Evolutionary conservation across 1,284 basidiomycete genomes (phyloP).

Genomic region (Rhodotorula sp.): DNA sequence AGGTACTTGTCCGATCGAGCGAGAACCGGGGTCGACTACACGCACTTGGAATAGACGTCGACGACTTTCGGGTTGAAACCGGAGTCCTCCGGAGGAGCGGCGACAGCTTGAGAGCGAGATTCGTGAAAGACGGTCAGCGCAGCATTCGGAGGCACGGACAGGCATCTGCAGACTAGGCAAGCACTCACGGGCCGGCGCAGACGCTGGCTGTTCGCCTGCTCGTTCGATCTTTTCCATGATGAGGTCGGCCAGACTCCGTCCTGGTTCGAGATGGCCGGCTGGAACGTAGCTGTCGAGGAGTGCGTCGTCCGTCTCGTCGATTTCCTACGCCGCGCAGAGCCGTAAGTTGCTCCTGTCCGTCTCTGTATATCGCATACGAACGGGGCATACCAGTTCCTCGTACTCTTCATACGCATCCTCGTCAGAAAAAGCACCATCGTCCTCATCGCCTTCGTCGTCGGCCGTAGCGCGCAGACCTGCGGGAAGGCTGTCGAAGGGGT

Average conservation of each 20-base stretch:
- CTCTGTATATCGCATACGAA: background rate
- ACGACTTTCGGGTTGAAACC: slow-evolving; percentile 96
- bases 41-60: slow-evolving; percentile 89
- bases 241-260: slow-evolving; percentile 86
- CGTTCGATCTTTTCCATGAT: slow-evolving; percentile 84
- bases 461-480: background rate
- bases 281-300: slow-evolving; percentile 75
- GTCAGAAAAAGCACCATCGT: slow-evolving; percentile 50
- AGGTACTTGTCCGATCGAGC: too few species aligned
- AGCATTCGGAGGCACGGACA: too few species aligned
- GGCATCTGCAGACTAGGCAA: background rate
- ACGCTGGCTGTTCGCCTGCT: slow-evolving; percentile 51
- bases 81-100: slow-evolving; percentile 44
- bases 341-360: background rate
- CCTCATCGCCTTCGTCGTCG: slow-evolving; percentile 26
- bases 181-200: background rate
- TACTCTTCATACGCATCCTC: slow-evolving; percentile 54
- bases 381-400: slow-evolving; percentile 54
- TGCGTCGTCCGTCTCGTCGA: slow-evolving; percentile 79
- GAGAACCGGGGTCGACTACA: slow-evolving; percentile 13
- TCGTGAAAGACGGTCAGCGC: background rate
- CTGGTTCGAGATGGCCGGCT: slow-evolving; percentile 56
- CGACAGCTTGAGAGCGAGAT: background rate
- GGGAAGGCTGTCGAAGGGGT: background rate
- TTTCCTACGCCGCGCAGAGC: slow-evolving; percentile 60